phyloP scores from a whole-genome alignment of 2,329 filamentous ascomycete genomes.

The Plenodomus tracheiphilus region DNA sequence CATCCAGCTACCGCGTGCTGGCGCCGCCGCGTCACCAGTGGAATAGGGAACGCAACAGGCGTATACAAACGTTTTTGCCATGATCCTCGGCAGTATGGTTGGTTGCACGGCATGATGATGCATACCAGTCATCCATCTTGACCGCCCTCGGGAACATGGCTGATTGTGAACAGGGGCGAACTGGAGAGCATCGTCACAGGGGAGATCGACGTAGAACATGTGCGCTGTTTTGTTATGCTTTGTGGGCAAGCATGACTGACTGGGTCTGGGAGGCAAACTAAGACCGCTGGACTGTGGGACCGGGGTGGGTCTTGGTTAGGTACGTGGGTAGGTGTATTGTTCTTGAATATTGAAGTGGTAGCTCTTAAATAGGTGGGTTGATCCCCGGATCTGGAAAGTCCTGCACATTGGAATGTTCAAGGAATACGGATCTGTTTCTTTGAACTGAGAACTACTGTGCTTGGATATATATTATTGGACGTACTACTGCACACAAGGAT shows the following conservation, averaged over 20 bases:
- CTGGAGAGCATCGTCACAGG: background rate
- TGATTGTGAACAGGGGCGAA: background rate
- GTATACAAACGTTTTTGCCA: background rate
- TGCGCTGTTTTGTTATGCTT: background rate
- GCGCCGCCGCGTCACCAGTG: background rate
- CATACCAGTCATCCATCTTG: background rate
- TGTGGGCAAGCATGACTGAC: background rate
- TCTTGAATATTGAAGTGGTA: background rate
- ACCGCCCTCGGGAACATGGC: background rate
- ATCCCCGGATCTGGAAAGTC: background rate
- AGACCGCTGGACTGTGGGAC: background rate
- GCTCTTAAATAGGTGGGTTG: background rate
- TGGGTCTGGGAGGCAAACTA: background rate
- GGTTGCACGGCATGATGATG: background rate
- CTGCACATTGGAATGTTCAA: background rate
- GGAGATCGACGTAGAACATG: background rate
- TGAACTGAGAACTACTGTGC: background rate
- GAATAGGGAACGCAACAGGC: background rate
- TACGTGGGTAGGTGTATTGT: background rate
- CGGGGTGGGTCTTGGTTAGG: background rate
- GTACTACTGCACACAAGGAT: conserved; percentile 9
- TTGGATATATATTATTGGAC: conserved; percentile 8
- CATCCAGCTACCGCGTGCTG: background rate
- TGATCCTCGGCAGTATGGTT: background rate
- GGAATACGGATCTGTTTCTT: background rate